A percentile compares a stretch with the other conserved stretches of the same genome.
These are phyloP conservation scores for Euclidium syriacum DNA, from an alignment of 345 rosid genomes.

Conservation along the genomic window DNA sequence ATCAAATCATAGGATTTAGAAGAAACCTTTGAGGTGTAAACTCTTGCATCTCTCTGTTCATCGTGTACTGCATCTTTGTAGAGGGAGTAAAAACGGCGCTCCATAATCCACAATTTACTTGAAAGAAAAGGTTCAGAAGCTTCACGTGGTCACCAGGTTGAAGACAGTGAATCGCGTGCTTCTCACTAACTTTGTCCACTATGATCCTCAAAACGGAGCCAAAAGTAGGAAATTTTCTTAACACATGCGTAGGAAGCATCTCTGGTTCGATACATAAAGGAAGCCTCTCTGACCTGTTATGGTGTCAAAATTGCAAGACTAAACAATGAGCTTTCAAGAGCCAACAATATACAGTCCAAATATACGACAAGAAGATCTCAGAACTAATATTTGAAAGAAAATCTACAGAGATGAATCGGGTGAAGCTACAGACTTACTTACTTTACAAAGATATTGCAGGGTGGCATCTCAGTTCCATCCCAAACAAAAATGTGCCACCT, in stretches of 20 bases:
- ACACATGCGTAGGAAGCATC: constrained; percentile 2
- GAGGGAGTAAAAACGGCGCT: constrained; percentile 22
- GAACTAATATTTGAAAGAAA: background rate
- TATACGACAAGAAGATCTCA: background rate
- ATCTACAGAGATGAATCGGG: background rate
- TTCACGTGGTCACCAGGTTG: constrained; percentile 28
- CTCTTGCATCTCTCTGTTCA: constrained; percentile 8
- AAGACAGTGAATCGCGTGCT: constrained; percentile 20
- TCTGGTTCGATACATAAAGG: constrained; percentile 27
- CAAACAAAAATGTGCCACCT: constrained; percentile 21
- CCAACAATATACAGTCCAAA: background rate
- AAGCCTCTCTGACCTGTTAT: constrained; percentile 26
- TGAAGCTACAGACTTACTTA: constrained; percentile 5
- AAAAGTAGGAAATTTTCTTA: constrained; percentile 28
- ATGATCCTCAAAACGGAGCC: constrained; percentile 28
- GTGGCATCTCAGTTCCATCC: constrained; percentile 30
- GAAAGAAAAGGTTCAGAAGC: constrained; percentile 24
- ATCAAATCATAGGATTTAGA: constrained; percentile 2
- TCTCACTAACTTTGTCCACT: constrained; percentile 15
- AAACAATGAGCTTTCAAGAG: background rate
- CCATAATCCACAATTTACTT: constrained; percentile 23
- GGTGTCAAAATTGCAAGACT: background rate
- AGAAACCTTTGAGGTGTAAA: constrained; percentile 20
- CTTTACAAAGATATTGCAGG: constrained; percentile 18
- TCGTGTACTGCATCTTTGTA: constrained; percentile 27